Base-by-base conservation (phyloP, 2,329 filamentous ascomycete genomes). In the Sporothrix phasma region DNA sequence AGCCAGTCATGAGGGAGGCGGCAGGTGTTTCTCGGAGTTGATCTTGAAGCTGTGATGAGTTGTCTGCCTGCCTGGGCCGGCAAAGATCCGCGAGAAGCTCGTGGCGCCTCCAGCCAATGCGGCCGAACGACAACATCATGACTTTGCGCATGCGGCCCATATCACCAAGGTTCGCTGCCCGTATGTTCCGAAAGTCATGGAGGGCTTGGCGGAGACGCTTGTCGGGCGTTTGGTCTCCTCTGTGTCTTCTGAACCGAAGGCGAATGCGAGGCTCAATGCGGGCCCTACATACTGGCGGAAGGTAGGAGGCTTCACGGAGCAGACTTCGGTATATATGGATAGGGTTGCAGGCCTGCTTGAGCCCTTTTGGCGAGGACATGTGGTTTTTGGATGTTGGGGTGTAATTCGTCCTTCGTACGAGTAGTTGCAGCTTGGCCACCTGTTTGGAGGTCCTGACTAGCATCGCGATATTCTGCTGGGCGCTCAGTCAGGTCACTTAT, bases 231-330 rank as follows among this genome's bases (percentile, higher is more conserved):
- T 65, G 22, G 31, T 76, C 68, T 13, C 69, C 29, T 3, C 68
- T 71, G 66, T 78, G 73, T 3, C 72, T 72, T n/a, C 76, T 77
- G 69, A 84, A 86, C 39, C 77, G 76, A 7, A 68, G 65, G 60
- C 74, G 73, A 53, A 86, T 79, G 39, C 75, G 75, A 6, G 73
- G 68, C 53, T 74, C 70, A 62, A 82, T 73, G 62, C 75, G 78
- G 2, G 74, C 71, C 45, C 78, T 79, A 65, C 81, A 81, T 45
- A 79, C 72, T 2, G 76, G 76, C 1, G 84, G 83, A 2, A 87
- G 79, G 70, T 88, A 88, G 31, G 81, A 80, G 45, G 78, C 76
- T 74, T 86, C 83, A 65, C 85, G 83, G 41, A 87, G 80, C 24
- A 87, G 74, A 65, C 83, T 78, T 64, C 85, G 80, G 72, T 85